Base-by-base conservation (phyloP, 129 eudicot genomes). In the Tanacetum coccineum region DNA sequence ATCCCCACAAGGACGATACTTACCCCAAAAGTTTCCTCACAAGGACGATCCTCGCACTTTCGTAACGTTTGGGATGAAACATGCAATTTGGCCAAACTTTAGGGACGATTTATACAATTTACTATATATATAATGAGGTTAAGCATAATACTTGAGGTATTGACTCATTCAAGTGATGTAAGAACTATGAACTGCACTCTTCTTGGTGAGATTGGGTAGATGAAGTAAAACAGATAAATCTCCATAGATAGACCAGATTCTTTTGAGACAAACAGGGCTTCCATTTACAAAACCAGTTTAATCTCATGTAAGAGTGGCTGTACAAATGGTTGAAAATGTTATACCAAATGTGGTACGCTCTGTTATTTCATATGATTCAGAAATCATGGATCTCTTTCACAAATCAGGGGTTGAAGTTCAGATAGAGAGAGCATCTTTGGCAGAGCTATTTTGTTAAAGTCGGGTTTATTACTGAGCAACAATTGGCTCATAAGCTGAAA, bases 381-480 rank as follows among this genome's bases (percentile, higher is more conserved):
- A 89, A 67, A 85, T 89, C 18, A 94, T 81, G 96, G 93, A 60
- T 83, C 97, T 30, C 76, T 94, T 73, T 89, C 99, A 53, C 87
- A 82, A 62, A 89, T 87, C 48, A 74, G 88, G 64, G 97, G 95
- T 89, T 50, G 90, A 94, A 79, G 86, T 94, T 68, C 91, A 89
- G 73, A 58, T 83, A 49, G 99, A 94, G 84, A 89, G 78, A 75
- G 81, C 79, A 11, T 87, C 97, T 64, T 55, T 94, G 46, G 68
- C 67, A 39, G 99, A 87, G 81, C 68, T 94, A 94, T 81, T 94
- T 89, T 81, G 75, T 89, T 51, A 82, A 87, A 76, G 97, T 94
- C 25, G 99, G 97, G 59, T 83, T 82, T 61, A 85, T 94, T 21
- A 89, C 99, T 47, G 97, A 94, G 71, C 87, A 79, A 76, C 97